Conservation (phyloP, 805 yeast species). For the Cyberlindnera misumaiensis region DNA sequence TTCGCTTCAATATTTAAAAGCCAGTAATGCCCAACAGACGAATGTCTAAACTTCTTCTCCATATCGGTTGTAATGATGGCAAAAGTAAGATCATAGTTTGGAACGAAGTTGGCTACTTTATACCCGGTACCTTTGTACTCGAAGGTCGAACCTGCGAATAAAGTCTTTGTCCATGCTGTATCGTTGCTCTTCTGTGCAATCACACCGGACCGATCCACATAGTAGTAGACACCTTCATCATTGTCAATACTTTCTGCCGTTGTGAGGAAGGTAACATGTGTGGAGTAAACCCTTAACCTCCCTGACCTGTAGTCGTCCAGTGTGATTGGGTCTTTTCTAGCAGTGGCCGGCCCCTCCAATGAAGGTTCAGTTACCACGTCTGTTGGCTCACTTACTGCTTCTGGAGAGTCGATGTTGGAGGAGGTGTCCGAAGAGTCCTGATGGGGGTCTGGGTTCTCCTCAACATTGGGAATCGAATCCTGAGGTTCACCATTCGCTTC, state of each 20-base stretch:
- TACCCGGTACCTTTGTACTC: conserved; percentile 5
- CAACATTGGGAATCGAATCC: conserved; percentile 2
- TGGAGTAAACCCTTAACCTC: conserved; percentile 9
- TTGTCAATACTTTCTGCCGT: conserved; percentile 9
- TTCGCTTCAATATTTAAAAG: conserved; percentile 26
- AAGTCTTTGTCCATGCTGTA: conserved; percentile 2
- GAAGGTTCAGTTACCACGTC: neutral
- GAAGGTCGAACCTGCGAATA: conserved; percentile 7
- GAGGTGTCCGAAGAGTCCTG: neutral
- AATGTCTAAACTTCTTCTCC: conserved; percentile 49
- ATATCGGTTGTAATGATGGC: conserved; percentile 48
- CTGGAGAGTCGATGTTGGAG: too few species aligned
- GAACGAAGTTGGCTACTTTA: conserved; percentile 10
- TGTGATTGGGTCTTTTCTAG: conserved; percentile 7
- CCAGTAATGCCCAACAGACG: conserved; percentile 36
- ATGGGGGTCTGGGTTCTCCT: conserved; percentile 2
- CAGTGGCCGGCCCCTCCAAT: neutral
- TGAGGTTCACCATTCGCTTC: neutral
- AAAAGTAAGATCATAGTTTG: conserved; percentile 19
- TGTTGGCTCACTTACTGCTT: neutral
- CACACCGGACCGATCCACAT: conserved; percentile 5
- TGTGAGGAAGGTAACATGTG: conserved; percentile 10
- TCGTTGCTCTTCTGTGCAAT: conserved; percentile 15
- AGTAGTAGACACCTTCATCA: conserved; percentile 22
- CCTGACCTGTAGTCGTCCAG: conserved; percentile 18